Conservation (phyloP, 352 stramenopile species). For the Stramenopiles sp. region DNA sequence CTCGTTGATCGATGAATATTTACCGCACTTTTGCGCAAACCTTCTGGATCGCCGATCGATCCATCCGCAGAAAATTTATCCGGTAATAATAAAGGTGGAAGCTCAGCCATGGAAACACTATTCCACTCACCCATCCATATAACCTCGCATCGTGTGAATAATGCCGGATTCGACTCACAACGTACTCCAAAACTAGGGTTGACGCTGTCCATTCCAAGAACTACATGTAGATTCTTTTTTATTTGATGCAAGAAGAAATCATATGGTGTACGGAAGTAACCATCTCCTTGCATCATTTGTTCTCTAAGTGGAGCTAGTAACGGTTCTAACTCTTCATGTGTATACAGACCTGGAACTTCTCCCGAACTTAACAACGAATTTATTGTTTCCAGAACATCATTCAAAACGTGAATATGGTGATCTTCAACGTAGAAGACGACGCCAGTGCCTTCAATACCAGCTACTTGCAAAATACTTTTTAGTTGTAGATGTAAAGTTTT, state of each 20-base stretch:
- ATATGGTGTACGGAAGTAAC: constrained; percentile 50
- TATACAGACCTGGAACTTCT: constrained; percentile 74
- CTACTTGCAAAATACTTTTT: constrained; percentile 45
- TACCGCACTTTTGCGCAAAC: too few species aligned
- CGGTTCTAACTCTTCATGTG: constrained; percentile 72
- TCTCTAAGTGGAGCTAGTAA: constrained; percentile 65
- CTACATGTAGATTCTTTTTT: constrained; percentile 62
- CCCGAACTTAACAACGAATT: constrained; percentile 71
- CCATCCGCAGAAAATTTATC: too few species aligned
- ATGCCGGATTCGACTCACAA: constrained; percentile 72
- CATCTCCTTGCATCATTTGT: constrained; percentile 55
- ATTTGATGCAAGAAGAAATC: constrained; percentile 77
- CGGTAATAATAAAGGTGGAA: too few species aligned
- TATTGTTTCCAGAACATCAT: constrained; percentile 65
- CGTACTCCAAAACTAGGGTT: constrained; percentile 51
- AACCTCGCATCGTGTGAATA: constrained; percentile 69
- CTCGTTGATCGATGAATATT: too few species aligned
- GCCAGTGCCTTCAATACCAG: constrained; percentile 43
- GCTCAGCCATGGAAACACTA: constrained; percentile 36
- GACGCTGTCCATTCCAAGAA: constrained; percentile 43
- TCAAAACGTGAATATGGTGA: constrained; percentile 63
- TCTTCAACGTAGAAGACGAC: constrained; percentile 75
- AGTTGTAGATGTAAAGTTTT: constrained; percentile 58
- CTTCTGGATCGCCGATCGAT: too few species aligned
- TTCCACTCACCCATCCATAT: constrained; percentile 81